Percentiles rank a stretch among this genome's conserved stretches.
Conservation (phyloP, 805 yeast genomes). For the Kuraishia molischiana region DNA sequence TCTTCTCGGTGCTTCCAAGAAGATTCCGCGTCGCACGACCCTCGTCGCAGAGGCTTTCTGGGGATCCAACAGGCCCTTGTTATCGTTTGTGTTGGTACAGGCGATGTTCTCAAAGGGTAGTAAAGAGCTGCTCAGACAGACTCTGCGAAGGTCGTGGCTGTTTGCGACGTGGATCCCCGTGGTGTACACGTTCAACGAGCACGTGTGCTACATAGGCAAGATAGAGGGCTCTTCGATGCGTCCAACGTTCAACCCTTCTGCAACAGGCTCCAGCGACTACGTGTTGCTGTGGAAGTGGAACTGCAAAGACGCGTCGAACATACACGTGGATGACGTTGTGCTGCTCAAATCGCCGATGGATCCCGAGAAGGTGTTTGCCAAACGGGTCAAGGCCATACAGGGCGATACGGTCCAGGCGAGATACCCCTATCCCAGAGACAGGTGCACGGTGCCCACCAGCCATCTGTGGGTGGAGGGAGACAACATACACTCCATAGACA, state of each 20-base stretch:
- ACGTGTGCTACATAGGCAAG: conserved; percentile 62
- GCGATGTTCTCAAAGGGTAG: background rate
- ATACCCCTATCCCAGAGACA: conserved; percentile 54
- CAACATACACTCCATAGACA: conserved; percentile 73
- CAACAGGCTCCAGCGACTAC: conserved; percentile 41
- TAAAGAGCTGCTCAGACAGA: conserved; percentile 12
- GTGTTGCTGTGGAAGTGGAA: conserved; percentile 64
- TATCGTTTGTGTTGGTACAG: no score
- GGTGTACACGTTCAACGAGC: conserved; percentile 53
- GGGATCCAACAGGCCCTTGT: no score
- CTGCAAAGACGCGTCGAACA: conserved; percentile 32
- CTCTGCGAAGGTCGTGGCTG: conserved; percentile 20
- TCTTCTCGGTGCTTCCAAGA: background rate
- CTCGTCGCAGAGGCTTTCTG: background rate
- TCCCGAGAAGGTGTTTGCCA: conserved; percentile 67
- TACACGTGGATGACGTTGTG: conserved; percentile 61
- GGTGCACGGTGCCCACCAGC: conserved; percentile 58
- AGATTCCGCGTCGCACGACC: background rate
- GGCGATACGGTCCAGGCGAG: conserved; percentile 62
- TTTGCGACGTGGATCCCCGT: conserved; percentile 76
- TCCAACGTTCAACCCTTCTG: conserved; percentile 72
- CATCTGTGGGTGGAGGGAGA: conserved; percentile 97
- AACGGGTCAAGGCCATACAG: conserved; percentile 66
- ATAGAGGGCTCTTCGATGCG: conserved; percentile 81
- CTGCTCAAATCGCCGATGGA: conserved; percentile 74